Conservation (phyloP, 2,329 filamentous ascomycete genomes). For the Biscogniauxia marginata region DNA sequence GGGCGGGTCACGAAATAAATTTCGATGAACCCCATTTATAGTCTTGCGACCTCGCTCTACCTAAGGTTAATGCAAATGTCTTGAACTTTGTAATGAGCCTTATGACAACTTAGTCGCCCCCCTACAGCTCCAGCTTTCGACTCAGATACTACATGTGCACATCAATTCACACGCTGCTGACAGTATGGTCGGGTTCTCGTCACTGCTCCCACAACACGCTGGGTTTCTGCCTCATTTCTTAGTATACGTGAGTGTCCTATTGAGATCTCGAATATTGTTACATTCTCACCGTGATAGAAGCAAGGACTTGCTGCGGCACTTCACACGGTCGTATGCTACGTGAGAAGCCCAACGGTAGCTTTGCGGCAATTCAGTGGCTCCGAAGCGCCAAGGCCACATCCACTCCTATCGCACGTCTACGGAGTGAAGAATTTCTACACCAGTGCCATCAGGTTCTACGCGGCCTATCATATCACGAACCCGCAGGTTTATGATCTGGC, state of each 20-base stretch:
- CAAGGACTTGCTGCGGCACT: constrained; percentile 22
- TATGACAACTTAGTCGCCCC: too few relatives aligned
- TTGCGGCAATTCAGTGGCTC: constrained; percentile 31
- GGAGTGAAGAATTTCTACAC: constrained; percentile 38
- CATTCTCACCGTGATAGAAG: constrained; percentile 10
- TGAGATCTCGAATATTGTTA: too few relatives aligned
- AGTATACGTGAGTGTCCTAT: constrained; percentile 26
- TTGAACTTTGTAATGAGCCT: too few relatives aligned
- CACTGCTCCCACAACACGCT: constrained; percentile 10
- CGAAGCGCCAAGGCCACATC: constrained; percentile 22
- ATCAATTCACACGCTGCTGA: not conserved
- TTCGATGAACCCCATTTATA: too few relatives aligned
- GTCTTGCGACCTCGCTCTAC: too few relatives aligned
- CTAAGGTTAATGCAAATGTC: too few relatives aligned
- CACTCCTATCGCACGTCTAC: constrained; percentile 35
- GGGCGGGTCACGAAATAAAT: too few relatives aligned
- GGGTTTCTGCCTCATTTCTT: constrained; percentile 33
- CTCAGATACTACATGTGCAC: too few relatives aligned
- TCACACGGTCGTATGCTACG: constrained; percentile 31
- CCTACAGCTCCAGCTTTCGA: too few relatives aligned
- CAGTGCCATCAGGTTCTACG: constrained; percentile 33
- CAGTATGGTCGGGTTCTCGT: not conserved
- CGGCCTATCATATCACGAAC: constrained; percentile 35
- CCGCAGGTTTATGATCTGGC: constrained; percentile 33
- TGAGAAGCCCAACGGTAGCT: constrained; percentile 13